Conservation (phyloP, 1,139 yeast species). For the Nematodospora anomalae region DNA sequence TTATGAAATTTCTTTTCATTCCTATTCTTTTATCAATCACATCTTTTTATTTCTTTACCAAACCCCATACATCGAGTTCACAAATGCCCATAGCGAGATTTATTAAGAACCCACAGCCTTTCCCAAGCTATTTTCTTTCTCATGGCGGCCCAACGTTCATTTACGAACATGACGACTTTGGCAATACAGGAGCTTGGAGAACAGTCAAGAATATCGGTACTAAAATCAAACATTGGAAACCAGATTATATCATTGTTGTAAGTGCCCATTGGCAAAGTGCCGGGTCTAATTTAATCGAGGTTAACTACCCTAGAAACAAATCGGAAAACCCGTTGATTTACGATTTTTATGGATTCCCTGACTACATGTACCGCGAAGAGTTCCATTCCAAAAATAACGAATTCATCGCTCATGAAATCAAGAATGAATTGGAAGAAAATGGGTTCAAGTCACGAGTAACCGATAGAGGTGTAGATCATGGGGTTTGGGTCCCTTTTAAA, state of each 20-base stretch:
- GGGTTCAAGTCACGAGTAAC: conserved; percentile 49
- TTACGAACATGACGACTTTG: conserved; percentile 43
- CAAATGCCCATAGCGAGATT: conserved; percentile 13
- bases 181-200: conserved; percentile 62
- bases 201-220: conserved; percentile 50
- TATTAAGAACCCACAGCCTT: conserved; percentile 24
- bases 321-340: conserved; percentile 48
- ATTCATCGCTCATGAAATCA: conserved; percentile 45
- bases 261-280: conserved; percentile 78
- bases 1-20: neutral
- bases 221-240: conserved; percentile 51
- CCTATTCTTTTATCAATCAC: neutral
- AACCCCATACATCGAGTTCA: neutral
- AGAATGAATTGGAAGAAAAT: conserved; percentile 33
- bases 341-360: conserved; percentile 74
- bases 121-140: conserved; percentile 65
- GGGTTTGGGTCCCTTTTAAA: conserved; percentile 78
- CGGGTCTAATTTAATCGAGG: conserved; percentile 43
- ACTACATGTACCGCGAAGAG: conserved; percentile 58
- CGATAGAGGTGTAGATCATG: conserved; percentile 74
- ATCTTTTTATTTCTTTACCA: neutral
- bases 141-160: conserved; percentile 83
- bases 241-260: conserved; percentile 63
- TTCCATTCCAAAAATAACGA: conserved; percentile 52
- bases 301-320: conserved; percentile 39